These are phyloP conservation scores for Pestalotiopsis sp. DNA, from an alignment of 2,329 filamentous ascomycete species.

Conservation along the genomic window DNA sequence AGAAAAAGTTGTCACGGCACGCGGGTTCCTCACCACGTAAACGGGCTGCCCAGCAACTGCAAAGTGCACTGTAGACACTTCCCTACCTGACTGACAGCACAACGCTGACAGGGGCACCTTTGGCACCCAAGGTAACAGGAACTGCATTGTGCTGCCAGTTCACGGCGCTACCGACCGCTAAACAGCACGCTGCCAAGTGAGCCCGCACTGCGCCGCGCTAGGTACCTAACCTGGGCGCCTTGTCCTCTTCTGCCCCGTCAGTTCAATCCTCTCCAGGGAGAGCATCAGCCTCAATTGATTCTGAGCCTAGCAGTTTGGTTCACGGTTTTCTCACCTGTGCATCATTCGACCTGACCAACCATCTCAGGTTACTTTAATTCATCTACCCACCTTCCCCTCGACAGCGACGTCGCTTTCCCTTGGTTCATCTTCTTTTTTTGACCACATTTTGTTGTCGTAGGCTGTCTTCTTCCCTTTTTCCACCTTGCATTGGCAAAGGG, in stretches of 20 bases:
- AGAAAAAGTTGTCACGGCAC: neutral
- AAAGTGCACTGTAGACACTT: neutral
- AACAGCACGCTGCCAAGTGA: neutral
- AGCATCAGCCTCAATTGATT: constrained; percentile 6
- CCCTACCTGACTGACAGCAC: neutral
- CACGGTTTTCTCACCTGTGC: constrained; percentile 8
- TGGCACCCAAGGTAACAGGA: neutral
- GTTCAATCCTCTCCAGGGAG: neutral
- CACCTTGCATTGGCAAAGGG: constrained; percentile 8
- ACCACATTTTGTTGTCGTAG: constrained; percentile 10
- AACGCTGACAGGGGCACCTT: neutral
- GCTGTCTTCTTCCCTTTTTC: constrained; percentile 15
- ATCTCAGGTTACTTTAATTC: constrained; percentile 1
- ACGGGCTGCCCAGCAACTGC: neutral
- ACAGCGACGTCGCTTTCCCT: constrained; percentile 7
- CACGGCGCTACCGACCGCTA: neutral
- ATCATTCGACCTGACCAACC: constrained; percentile 8
- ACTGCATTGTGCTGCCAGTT: neutral
- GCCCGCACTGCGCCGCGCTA: neutral
- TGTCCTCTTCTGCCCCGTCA: neutral
- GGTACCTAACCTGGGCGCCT: neutral
- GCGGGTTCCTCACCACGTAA: neutral
- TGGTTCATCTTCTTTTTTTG: neutral
- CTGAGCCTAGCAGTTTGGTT: constrained; percentile 5
- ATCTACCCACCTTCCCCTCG: neutral